These are phyloP conservation scores for Aspergillus texensis DNA, from an alignment of 2,329 filamentous ascomycete species.

Conservation along the genomic window DNA sequence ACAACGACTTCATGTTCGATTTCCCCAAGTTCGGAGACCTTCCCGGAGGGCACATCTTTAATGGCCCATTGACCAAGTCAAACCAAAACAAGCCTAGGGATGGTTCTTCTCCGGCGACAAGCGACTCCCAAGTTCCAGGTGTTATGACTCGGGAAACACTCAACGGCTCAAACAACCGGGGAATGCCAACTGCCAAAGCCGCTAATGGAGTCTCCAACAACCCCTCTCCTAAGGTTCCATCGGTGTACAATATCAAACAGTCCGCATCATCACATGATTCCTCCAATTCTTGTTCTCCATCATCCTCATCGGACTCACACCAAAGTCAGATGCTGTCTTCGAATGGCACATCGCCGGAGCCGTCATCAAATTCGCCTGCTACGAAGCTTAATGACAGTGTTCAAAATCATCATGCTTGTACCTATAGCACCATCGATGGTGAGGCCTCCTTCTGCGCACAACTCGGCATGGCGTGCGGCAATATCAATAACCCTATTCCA, in stretches of 20 bases:
- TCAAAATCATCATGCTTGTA: slow-evolving; percentile 32
- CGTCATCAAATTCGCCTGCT: slow-evolving; percentile 45
- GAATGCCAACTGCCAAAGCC: slow-evolving; percentile 8
- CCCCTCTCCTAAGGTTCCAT: slow-evolving; percentile 14
- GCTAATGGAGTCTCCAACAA: slow-evolving; percentile 16
- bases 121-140: slow-evolving; percentile 30
- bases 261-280: slow-evolving; percentile 27
- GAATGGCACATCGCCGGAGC: slow-evolving; percentile 53
- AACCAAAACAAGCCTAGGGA: slow-evolving; percentile 36
- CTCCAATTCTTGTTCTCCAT: slow-evolving; percentile 51
- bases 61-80: slow-evolving; percentile 41
- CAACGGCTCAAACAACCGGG: slow-evolving; percentile 13
- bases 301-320: slow-evolving; percentile 53
- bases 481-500: slow-evolving; percentile 47
- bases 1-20: slow-evolving; percentile 90
- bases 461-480: slow-evolving; percentile 50
- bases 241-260: slow-evolving; percentile 25
- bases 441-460: slow-evolving; percentile 50
- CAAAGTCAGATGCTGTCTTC: slow-evolving; percentile 48
- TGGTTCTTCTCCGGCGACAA: slow-evolving; percentile 25
- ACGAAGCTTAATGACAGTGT: slow-evolving; percentile 35
- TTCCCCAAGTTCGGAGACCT: slow-evolving; percentile 91
- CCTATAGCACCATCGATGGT: slow-evolving; percentile 39
- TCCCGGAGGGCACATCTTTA: slow-evolving; percentile 57
- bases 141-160: slow-evolving; percentile 33